Evolutionary conservation across 352 stramenopile genomes (phyloP).

Genomic region (Phytophthora constricta): DNA sequence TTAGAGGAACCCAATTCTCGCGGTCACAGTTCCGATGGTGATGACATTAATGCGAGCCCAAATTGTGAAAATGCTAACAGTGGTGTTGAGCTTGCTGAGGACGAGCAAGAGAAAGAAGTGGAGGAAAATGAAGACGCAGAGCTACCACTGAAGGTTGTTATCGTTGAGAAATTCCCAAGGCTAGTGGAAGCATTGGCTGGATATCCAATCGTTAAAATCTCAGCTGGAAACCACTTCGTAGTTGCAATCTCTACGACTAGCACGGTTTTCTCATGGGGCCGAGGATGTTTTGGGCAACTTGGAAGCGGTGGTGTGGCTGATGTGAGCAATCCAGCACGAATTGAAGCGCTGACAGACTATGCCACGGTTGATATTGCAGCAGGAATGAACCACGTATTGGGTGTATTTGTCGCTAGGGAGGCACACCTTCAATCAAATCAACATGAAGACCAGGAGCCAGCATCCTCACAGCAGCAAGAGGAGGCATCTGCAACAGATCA

Average conservation of each 20-base stretch:
- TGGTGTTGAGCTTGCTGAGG: neutral
- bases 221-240: constrained; percentile 71
- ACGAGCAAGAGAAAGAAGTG: constrained; percentile 17
- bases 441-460: neutral
- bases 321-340: constrained; percentile 25
- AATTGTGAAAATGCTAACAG: constrained; percentile 2
- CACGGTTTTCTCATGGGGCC: constrained; percentile 65
- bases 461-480: neutral
- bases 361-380: constrained; percentile 53
- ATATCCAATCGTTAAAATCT: constrained; percentile 47
- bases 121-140: constrained; percentile 13
- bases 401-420: constrained; percentile 42
- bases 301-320: constrained; percentile 37
- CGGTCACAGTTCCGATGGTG: constrained; percentile 2
- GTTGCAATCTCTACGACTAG: constrained; percentile 51
- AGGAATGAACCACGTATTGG: constrained; percentile 57
- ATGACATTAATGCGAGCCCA: neutral
- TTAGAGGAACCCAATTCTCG: constrained; percentile 7
- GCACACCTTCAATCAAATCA: neutral
- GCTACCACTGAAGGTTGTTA: constrained; percentile 5
- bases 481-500: constrained; percentile 27
- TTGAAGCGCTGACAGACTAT: constrained; percentile 38
- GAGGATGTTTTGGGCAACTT: constrained; percentile 65
- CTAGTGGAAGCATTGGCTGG: constrained; percentile 26
- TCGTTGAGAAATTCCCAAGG: constrained; percentile 33